phyloP scores from a whole-genome alignment of 306 rosid genomes.

The Dalbergia oliveri region DNA sequence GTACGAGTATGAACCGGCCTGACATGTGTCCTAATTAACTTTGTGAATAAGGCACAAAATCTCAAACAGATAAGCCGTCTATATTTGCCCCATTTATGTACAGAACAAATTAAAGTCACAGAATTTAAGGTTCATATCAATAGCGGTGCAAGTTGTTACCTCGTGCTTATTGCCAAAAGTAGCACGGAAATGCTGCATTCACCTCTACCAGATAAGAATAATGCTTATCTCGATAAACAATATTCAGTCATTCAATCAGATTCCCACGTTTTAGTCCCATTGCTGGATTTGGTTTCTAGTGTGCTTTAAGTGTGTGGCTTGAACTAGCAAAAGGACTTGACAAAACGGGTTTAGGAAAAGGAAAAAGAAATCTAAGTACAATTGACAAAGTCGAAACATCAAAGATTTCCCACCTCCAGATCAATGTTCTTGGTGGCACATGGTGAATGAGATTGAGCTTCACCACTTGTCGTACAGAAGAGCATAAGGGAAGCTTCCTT shows the following conservation, averaged over 20 bases:
- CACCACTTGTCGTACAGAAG: background rate
- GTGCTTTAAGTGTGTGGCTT: background rate
- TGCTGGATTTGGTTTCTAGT: conserved; percentile 11
- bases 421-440: background rate
- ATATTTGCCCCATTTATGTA: conserved; percentile 11
- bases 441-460: background rate
- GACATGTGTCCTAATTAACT: background rate
- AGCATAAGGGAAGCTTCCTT: conserved; percentile 4
- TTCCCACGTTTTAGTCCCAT: conserved; percentile 25
- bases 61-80: conserved; percentile 24
- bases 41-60: conserved; percentile 42
- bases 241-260: conserved; percentile 39
- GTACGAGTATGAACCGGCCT: conserved; percentile 8
- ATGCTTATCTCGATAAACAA: conserved; percentile 33
- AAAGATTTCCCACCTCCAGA: background rate
- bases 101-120: conserved; percentile 1
- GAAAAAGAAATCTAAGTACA: background rate
- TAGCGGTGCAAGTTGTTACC: conserved; percentile 40
- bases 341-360: background rate
- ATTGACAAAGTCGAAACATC: background rate
- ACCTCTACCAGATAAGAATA: conserved; percentile 47
- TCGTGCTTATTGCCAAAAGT: conserved; percentile 37
- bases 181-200: conserved; percentile 38
- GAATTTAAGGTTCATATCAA: conserved; percentile 18
- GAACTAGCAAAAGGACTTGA: background rate